These are phyloP conservation scores for Microbotryomycetes sp. DNA, from an alignment of 1,284 basidiomycete species.

Conservation along the genomic window DNA sequence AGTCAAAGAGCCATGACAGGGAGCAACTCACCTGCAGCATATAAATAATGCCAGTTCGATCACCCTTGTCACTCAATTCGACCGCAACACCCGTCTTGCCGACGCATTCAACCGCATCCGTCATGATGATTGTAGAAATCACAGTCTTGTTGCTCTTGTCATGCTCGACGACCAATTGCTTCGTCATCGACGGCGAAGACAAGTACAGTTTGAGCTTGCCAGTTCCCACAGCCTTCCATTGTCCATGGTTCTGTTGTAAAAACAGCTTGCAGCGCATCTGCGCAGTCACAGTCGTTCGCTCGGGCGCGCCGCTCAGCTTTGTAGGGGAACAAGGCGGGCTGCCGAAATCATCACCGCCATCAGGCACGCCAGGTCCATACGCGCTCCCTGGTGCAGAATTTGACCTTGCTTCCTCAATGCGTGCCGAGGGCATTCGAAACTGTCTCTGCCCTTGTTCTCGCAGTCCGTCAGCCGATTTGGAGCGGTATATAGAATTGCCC, in stretches of 20 bases:
- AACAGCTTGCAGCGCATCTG: slow-evolving; percentile 99
- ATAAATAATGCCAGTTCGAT: slow-evolving; percentile 90
- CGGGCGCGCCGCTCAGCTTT: background rate
- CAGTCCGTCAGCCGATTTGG: slow-evolving; percentile 30
- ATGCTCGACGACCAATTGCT: slow-evolving; percentile 92
- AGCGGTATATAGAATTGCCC: slow-evolving; percentile 23
- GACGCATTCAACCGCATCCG: slow-evolving; percentile 93
- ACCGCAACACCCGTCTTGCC: slow-evolving; percentile 96
- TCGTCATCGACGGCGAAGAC: slow-evolving; percentile 71
- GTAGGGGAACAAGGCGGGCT: background rate
- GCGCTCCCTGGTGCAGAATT: slow-evolving; percentile 4
- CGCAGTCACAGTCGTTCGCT: slow-evolving; percentile 44
- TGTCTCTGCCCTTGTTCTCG: slow-evolving; percentile 5
- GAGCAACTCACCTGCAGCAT: slow-evolving; percentile 81
- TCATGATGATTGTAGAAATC: slow-evolving; percentile 91
- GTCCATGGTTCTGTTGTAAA: slow-evolving; percentile 85
- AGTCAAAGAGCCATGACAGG: too few relatives aligned
- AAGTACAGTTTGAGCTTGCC: slow-evolving; percentile 80
- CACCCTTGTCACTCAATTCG: slow-evolving; percentile 82
- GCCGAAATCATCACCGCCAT: background rate
- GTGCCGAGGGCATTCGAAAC: slow-evolving; percentile 29
- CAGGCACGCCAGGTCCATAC: background rate
- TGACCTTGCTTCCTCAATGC: background rate
- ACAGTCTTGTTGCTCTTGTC: slow-evolving; percentile 71
- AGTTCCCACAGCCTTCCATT: slow-evolving; percentile 92